These are phyloP conservation scores for Allium cepa DNA, from an alignment of 106 monocot genomes.

Conservation along the genomic window DNA sequence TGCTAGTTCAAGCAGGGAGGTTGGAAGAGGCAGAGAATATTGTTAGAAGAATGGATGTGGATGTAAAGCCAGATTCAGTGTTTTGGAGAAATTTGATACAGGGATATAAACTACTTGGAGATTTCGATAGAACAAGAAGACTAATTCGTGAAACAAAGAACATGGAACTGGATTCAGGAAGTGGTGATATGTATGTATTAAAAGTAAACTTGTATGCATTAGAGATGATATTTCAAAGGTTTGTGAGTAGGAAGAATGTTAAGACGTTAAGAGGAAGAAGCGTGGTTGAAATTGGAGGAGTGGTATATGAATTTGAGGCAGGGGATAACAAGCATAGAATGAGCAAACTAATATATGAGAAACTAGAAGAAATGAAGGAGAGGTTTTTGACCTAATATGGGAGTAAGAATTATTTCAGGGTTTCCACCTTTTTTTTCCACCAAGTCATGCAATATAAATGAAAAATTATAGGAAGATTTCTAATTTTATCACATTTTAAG, in stretches of 20 bases:
- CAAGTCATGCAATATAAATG: too few relatives aligned
- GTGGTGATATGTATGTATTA: constrained; percentile 21
- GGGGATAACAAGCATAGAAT: constrained; percentile 31
- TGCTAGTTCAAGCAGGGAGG: constrained; percentile 31
- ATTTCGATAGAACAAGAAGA: constrained; percentile 18
- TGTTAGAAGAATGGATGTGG: constrained; percentile 23
- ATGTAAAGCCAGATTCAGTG: constrained; percentile 29
- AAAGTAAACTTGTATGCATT: constrained; percentile 31
- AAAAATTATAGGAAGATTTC: too few relatives aligned
- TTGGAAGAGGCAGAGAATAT: constrained; percentile 38
- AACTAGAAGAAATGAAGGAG: constrained; percentile 28
- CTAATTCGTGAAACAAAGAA: constrained; percentile 16
- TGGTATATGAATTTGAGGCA: constrained; percentile 35
- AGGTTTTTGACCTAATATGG: background rate
- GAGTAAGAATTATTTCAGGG: too few relatives aligned
- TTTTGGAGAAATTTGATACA: constrained; percentile 38
- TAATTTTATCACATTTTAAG: too few relatives aligned
- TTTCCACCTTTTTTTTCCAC: too few relatives aligned
- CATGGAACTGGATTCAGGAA: constrained; percentile 5
- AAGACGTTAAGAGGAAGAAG: constrained; percentile 28
- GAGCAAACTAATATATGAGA: constrained; percentile 25
- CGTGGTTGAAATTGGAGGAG: constrained; percentile 40
- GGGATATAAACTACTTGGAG: constrained; percentile 32
- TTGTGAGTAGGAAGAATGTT: constrained; percentile 9
- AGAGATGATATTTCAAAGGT: constrained; percentile 2